A percentile compares a stretch with the other conserved stretches of the same genome.
Conservation (phyloP, 202 grass and related monocot species). For the Schoenoplectus triqueter region DNA sequence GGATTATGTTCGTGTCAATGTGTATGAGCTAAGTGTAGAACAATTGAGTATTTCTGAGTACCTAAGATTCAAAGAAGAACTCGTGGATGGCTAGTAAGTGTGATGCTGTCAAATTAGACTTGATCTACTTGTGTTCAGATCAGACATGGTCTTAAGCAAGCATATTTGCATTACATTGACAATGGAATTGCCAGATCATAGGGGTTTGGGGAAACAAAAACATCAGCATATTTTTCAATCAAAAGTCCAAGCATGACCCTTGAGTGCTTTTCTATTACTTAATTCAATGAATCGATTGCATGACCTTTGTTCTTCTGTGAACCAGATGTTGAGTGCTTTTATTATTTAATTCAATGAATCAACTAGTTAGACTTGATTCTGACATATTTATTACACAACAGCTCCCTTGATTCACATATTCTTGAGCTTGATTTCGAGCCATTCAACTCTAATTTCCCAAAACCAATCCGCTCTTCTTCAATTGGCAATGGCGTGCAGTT, state of each 20-base stretch:
- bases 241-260: neutral
- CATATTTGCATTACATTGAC: neutral
- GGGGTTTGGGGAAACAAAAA: neutral
- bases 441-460: constrained; percentile 83
- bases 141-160: neutral
- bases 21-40: constrained; percentile 89
- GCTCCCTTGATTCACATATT: constrained; percentile 51
- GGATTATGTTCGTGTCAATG: constrained; percentile 93
- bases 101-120: neutral
- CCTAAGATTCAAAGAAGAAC: constrained; percentile 89
- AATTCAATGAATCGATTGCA: too few species aligned
- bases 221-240: neutral
- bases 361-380: constrained; percentile 25
- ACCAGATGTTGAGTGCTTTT: constrained; percentile 11
- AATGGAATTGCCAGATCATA: neutral
- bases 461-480: constrained; percentile 73
- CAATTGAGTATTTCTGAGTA: constrained; percentile 83
- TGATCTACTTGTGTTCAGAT: neutral
- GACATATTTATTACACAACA: constrained; percentile 37
- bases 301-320: neutral
- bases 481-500: constrained; percentile 98
- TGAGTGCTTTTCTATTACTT: too few species aligned
- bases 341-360: constrained; percentile 1
- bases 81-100: constrained; percentile 74
- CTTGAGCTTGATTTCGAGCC: constrained; percentile 96